Evolutionary conservation across 192 early-diverging fungal genomes (phyloP).

Genomic region (Endogone sp.): DNA sequence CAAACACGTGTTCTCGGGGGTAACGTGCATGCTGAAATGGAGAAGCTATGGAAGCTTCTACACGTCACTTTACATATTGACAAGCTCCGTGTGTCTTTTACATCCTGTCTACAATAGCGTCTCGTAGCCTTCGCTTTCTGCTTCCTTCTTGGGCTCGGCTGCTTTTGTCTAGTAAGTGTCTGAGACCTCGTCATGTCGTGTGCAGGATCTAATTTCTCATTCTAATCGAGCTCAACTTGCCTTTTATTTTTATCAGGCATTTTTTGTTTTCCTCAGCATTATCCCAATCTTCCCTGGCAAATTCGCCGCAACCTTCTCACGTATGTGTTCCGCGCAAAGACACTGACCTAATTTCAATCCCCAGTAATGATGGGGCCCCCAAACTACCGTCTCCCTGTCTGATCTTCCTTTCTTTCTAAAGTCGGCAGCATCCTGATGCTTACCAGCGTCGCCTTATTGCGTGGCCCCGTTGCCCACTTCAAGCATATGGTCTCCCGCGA

Average conservation of each 20-base stretch:
- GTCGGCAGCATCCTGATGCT: constrained; percentile 38
- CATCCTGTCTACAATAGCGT: too few relatives aligned
- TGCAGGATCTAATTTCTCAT: not conserved
- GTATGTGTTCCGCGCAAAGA: constrained; percentile 41
- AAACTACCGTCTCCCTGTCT: constrained; percentile 18
- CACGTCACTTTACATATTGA: too few relatives aligned
- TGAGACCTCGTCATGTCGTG: not conserved
- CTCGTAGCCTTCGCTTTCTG: not conserved
- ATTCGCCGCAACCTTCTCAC: constrained; percentile 75
- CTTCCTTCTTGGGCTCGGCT: constrained; percentile 21
- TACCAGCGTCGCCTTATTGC: constrained; percentile 63
- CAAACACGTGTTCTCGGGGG: too few relatives aligned
- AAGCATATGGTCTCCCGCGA: constrained; percentile 75
- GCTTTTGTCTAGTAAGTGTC: constrained; percentile 39
- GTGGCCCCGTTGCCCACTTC: constrained; percentile 78
- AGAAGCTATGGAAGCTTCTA: too few relatives aligned
- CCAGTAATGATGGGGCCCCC: constrained; percentile 16
- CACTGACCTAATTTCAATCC: constrained; percentile 9
- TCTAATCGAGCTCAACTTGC: not conserved
- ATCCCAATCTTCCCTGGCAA: constrained; percentile 64
- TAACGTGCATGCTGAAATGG: too few relatives aligned
- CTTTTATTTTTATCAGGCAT: constrained; percentile 20
- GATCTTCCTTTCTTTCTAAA: constrained; percentile 11
- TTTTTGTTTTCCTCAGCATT: constrained; percentile 60
- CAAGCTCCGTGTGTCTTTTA: too few relatives aligned